A percentile compares a stretch with the other conserved stretches of the same genome.
These are phyloP conservation scores for Neonectria punicea DNA, from an alignment of 2,329 filamentous ascomycete genomes.

Conservation along the genomic window DNA sequence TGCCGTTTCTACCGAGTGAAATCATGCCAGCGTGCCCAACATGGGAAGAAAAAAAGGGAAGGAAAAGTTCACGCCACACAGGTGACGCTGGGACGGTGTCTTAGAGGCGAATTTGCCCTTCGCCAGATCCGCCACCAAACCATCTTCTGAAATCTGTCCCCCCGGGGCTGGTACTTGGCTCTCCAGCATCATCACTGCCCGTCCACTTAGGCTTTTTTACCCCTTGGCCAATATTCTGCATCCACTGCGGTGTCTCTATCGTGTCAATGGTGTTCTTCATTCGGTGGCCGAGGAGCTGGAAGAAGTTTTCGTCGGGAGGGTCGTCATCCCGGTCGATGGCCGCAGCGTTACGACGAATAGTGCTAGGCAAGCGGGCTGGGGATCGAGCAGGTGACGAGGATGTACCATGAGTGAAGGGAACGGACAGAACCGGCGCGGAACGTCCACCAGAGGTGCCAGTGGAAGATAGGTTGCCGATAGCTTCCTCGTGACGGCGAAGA, in stretches of 20 bases:
- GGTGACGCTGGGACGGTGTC: constrained; percentile 1
- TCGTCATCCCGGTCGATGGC: constrained; percentile 56
- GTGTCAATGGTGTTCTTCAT: constrained; percentile 93
- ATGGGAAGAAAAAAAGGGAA: neutral
- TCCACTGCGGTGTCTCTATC: constrained; percentile 83
- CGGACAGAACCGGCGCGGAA: constrained; percentile 59
- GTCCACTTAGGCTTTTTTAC: constrained; percentile 87
- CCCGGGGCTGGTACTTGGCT: constrained; percentile 41
- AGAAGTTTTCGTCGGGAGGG: constrained; percentile 81
- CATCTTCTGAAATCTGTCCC: constrained; percentile 63
- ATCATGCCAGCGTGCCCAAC: constrained; percentile 27
- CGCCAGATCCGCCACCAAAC: constrained; percentile 62
- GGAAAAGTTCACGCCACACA: constrained; percentile 22
- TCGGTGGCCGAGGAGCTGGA: constrained; percentile 83
- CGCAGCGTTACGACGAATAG: constrained; percentile 43
- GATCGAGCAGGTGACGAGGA: constrained; percentile 52
- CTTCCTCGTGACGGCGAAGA: constrained; percentile 59
- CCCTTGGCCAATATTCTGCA: constrained; percentile 74
- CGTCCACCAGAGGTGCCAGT: constrained; percentile 45
- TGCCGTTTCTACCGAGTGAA: constrained; percentile 23
- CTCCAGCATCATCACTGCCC: constrained; percentile 63
- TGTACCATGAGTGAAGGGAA: constrained; percentile 54
- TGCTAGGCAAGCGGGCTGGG: constrained; percentile 51
- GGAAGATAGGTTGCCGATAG: constrained; percentile 48
- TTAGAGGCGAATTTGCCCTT: constrained; percentile 47